Evolutionary conservation across 2,329 filamentous ascomycete species (phyloP), one percentile per base, ranked within the genome.

Genomic region (Beauveria sp.): DNA sequence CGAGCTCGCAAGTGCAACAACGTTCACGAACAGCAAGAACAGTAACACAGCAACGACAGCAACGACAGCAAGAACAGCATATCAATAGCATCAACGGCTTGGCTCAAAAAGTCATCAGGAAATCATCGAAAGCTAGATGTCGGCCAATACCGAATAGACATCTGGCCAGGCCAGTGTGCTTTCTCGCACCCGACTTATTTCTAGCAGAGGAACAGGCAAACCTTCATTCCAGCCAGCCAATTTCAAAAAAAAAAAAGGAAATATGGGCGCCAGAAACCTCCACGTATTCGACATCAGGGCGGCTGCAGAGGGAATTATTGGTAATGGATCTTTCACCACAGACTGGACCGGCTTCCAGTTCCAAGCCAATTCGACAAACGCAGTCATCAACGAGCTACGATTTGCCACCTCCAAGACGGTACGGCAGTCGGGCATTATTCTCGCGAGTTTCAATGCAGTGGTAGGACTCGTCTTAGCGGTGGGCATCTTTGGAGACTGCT

Each of bases 361-460:
- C 62, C 67, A 68, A 63, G 64, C 68, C 66, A 83, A 80, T 68
- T 73, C 74, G 38, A 78, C 79, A 6, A 75, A 76, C 45, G 71
- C 76, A 45, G 71, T 82, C 64, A 77, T 81, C 66, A 80, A 81
- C 67, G 70, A 82, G 65, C 76, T 84, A 66, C 77, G 74, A 62
- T 81, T 84, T 65, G 77, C 78, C 34, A 76, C 79, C 18, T 79
- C 79, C 64, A 84, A 80, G 67, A 86, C 83, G 40, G 77, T 86
- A 67, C 78, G 85, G 66, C 85, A 81, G 20, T 86, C 84, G 26
- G 83, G 83, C 49, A 81, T 87, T 61, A 83, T 87, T 63, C 76
- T 88, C 60, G 81, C 84, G 42, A 73, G 77, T 61, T 86, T 87
- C 74, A 88, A 88, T 70, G 77, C 83, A 24, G 69, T 85, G 58